Evolutionary conservation across 441 rosid species (phyloP).

Genomic region (Pelargonium cotyledonis): DNA sequence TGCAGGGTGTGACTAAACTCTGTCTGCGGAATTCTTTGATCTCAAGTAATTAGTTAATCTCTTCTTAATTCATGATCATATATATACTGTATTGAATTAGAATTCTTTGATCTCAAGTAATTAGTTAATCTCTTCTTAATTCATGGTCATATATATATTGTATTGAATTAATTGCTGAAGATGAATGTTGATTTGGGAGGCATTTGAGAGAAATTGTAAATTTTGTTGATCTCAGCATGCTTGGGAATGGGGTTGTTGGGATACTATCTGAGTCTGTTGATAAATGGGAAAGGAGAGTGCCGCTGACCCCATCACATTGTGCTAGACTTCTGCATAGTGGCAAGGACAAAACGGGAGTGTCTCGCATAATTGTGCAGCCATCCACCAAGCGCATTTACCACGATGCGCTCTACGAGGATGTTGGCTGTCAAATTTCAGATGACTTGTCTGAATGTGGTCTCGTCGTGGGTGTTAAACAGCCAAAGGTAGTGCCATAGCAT

Average conservation of each 20-base stretch:
- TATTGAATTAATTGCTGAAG: not conserved
- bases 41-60: too few species aligned
- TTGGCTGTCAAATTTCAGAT: conserved; percentile 58
- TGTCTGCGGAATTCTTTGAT: too few species aligned
- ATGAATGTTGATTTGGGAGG: not conserved
- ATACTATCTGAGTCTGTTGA: conserved; percentile 68
- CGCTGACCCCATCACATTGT: conserved; percentile 81
- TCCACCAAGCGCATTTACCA: conserved; percentile 65
- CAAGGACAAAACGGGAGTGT: conserved; percentile 47
- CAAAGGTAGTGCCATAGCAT: conserved; percentile 38
- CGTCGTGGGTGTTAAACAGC: conserved; percentile 70
- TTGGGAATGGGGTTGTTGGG: conserved; percentile 90
- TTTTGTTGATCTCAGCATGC: conserved; percentile 28
- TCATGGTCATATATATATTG: too few species aligned
- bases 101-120: too few species aligned
- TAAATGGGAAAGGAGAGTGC: conserved; percentile 91
- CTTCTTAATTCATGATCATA: too few species aligned
- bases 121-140: too few species aligned
- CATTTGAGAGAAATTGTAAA: not conserved
- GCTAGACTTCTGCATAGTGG: conserved; percentile 76
- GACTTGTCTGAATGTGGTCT: conserved; percentile 68
- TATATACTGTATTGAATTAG: too few species aligned
- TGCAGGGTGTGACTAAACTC: too few species aligned
- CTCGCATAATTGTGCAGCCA: conserved; percentile 60
- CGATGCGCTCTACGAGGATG: conserved; percentile 51